Percentiles rank a stretch among this genome's conserved stretches.
phyloP scores from a whole-genome alignment of 192 early-diverging fungal genomes.

The Geosiphon pyriformis region DNA sequence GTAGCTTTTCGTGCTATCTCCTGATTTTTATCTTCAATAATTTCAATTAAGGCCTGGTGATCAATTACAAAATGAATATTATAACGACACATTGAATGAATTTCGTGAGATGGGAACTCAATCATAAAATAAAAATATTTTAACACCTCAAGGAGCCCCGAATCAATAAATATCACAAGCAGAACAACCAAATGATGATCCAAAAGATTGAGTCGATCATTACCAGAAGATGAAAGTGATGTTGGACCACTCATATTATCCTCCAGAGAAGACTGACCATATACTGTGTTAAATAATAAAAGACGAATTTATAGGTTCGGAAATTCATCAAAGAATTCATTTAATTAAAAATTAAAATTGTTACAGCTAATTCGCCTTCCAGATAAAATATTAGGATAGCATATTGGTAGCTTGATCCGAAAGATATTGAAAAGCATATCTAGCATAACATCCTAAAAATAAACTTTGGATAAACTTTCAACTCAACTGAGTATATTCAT shows the following conservation, averaged over 20 bases:
- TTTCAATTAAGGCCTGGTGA: constrained; percentile 62
- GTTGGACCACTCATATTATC: constrained; percentile 24
- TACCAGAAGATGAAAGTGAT: constrained; percentile 20
- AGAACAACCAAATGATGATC: constrained; percentile 68
- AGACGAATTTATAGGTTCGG: too few relatives aligned
- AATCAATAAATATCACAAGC: constrained; percentile 71
- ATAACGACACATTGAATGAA: neutral
- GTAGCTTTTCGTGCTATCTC: constrained; percentile 62
- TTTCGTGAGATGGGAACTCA: too few relatives aligned
- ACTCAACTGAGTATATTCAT: too few relatives aligned
- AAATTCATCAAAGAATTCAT: too few relatives aligned
- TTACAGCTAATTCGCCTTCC: constrained; percentile 41
- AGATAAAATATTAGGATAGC: constrained; percentile 44
- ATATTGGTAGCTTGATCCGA: constrained; percentile 58
- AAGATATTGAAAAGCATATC: constrained; percentile 82
- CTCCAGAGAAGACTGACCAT: constrained; percentile 31
- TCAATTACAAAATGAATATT: neutral
- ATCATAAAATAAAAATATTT: constrained; percentile 20
- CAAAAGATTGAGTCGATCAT: constrained; percentile 53
- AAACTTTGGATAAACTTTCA: too few relatives aligned
- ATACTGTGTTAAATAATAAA: constrained; percentile 14
- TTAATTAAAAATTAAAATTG: too few relatives aligned
- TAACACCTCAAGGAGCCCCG: constrained; percentile 53
- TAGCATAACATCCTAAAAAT: constrained; percentile 62
- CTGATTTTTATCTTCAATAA: constrained; percentile 57